Conservation (phyloP, 305 asterid genomes). For the Lippia alba region DNA sequence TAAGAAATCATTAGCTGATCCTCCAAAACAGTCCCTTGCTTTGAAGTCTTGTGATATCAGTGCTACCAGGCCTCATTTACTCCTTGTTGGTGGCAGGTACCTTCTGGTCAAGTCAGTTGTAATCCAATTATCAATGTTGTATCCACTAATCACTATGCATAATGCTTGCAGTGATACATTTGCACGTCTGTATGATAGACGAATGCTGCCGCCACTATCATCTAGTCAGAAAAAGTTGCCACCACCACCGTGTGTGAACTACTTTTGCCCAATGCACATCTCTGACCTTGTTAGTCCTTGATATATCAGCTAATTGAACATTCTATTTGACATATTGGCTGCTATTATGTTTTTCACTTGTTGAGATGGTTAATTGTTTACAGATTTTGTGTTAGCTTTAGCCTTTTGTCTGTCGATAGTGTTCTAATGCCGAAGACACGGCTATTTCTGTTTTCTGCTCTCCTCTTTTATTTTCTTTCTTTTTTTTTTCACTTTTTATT, state of each 20-base stretch:
- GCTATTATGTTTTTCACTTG: constrained; percentile 6
- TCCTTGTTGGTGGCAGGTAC: constrained; percentile 99
- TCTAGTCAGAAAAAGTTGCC: constrained; percentile 81
- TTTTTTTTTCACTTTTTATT: too few relatives aligned
- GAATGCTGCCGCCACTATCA: constrained; percentile 96
- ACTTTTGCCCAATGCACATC: constrained; percentile 96
- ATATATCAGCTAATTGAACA: constrained; percentile 31
- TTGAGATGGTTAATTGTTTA: constrained; percentile 6
- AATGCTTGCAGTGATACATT: constrained; percentile 85
- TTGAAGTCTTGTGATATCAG: constrained; percentile 96
- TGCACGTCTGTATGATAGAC: constrained; percentile 96
- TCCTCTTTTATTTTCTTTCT: too few relatives aligned
- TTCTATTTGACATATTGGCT: constrained; percentile 19
- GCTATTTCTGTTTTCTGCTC: too few relatives aligned
- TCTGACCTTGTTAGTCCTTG: constrained; percentile 73
- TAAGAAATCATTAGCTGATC: constrained; percentile 83
- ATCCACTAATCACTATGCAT: constrained; percentile 36
- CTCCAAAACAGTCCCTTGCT: constrained; percentile 79
- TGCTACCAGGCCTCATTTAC: constrained; percentile 90
- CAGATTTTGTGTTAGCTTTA: constrained; percentile 5
- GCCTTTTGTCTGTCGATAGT: constrained; percentile 25
- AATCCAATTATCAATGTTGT: constrained; percentile 32
- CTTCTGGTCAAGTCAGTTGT: constrained; percentile 35
- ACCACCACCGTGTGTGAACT: constrained; percentile 92
- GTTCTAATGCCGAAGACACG: too few relatives aligned